A percentile compares a stretch with the other conserved stretches of the same genome.
phyloP scores from a whole-genome alignment of 768 basidiomycete species.

The Boletus tylopilopsis region DNA sequence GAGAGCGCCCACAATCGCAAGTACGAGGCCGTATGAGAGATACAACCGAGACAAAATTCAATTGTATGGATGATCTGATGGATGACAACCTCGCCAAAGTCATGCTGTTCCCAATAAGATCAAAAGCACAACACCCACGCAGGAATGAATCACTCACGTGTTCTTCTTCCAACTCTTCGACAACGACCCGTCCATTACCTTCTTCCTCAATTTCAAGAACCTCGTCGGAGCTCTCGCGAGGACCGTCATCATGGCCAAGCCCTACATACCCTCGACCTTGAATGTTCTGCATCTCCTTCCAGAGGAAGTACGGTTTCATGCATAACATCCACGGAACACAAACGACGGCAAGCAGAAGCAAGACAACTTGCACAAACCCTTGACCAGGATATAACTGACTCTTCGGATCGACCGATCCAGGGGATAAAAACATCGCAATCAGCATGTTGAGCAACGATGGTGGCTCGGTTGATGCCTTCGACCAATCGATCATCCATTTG shows the following conservation, averaged over 20 bases:
- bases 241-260: constrained; percentile 54
- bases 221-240: constrained; percentile 54
- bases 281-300: constrained; percentile 84
- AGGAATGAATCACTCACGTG: constrained; percentile 50
- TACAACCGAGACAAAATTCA: constrained; percentile 98
- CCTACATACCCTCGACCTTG: constrained; percentile 83
- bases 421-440: constrained; percentile 93
- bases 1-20: constrained; percentile 97
- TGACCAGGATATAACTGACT: constrained; percentile 85
- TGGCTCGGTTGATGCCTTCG: constrained; percentile 58
- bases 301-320: constrained; percentile 87
- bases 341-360: constrained; percentile 73
- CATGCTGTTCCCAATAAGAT: constrained; percentile 66
- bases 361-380: constrained; percentile 71
- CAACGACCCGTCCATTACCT: constrained; percentile 68
- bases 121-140: constrained; percentile 5
- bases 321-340: constrained; percentile 96
- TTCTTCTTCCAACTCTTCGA: constrained; percentile 66
- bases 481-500: constrained; percentile 98
- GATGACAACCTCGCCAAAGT: constrained; percentile 91
- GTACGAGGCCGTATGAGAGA: constrained; percentile 94
- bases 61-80: constrained; percentile 99
- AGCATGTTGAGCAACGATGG: constrained; percentile 95
- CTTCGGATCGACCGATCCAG: constrained; percentile 68
- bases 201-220: constrained; percentile 77